phyloP scores from a whole-genome alignment of 2,329 filamentous ascomycete genomes.

The Colletotrichum liriopes region DNA sequence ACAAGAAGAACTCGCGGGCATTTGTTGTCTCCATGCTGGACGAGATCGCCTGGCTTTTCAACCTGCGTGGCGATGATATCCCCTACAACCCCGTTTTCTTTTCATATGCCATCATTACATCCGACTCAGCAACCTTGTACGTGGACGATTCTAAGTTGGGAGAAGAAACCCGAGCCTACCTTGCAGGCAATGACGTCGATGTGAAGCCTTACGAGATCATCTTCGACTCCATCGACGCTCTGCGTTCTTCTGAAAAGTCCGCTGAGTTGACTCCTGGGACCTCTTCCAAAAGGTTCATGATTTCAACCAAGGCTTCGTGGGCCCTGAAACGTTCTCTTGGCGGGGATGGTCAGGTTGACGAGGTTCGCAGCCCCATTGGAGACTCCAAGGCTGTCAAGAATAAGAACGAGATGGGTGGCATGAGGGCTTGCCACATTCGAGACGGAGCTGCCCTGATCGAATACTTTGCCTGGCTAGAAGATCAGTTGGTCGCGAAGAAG shows the following conservation, averaged over 20 bases:
- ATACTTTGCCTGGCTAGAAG: slow-evolving; percentile 97
- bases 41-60: slow-evolving; percentile 99
- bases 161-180: slow-evolving; percentile 77
- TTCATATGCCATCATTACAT: slow-evolving; percentile 92
- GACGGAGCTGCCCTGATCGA: slow-evolving; percentile 92
- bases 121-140: slow-evolving; percentile 83
- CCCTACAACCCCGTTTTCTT: slow-evolving; percentile 99
- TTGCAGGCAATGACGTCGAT: slow-evolving; percentile 78
- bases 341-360: slow-evolving; percentile 87
- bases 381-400: slow-evolving; percentile 98
- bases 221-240: slow-evolving; percentile 80
- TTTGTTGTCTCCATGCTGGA: slow-evolving; percentile 96
- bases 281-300: slow-evolving; percentile 77
- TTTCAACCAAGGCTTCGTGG: slow-evolving; percentile 94
- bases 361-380: slow-evolving; percentile 87
- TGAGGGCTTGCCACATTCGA: slow-evolving; percentile 93
- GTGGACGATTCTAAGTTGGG: slow-evolving; percentile 85
- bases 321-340: slow-evolving; percentile 89
- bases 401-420: slow-evolving; percentile 88
- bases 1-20: slow-evolving; percentile 89
- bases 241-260: slow-evolving; percentile 56
- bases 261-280: slow-evolving; percentile 46
- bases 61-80: slow-evolving; percentile 94
- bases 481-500: slow-evolving; percentile 84
- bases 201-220: slow-evolving; percentile 88